These are phyloP conservation scores for Naganishia sp. DNA, from an alignment of 1,284 basidiomycete species.

Conservation along the genomic window DNA sequence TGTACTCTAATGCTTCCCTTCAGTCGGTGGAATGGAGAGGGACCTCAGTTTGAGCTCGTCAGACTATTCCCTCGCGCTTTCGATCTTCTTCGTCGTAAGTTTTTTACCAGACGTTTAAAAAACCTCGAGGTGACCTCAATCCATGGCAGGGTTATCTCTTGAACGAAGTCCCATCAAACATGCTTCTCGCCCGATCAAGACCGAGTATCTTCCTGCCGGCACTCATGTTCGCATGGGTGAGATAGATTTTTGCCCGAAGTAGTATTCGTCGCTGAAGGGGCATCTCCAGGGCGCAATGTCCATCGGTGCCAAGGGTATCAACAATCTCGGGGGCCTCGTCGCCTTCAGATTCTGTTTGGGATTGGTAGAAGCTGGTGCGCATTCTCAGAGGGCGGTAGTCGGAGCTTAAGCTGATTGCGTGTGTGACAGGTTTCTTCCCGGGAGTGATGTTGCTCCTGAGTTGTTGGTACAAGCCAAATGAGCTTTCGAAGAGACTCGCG, in stretches of 20 bases:
- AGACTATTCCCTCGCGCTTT: slow-evolving; percentile 50
- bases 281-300: slow-evolving; percentile 43
- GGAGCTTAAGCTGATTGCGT: slow-evolving; percentile 50
- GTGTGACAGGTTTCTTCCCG: background rate
- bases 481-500: slow-evolving; percentile 47
- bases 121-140: background rate
- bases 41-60: slow-evolving; percentile 47
- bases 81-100: slow-evolving; percentile 51
- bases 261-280: background rate
- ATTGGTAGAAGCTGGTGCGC: slow-evolving; percentile 41
- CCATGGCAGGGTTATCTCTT: slow-evolving; percentile 50
- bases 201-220: slow-evolving; percentile 50
- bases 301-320: slow-evolving; percentile 48
- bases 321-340: slow-evolving; percentile 49
- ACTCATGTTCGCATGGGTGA: slow-evolving; percentile 43
- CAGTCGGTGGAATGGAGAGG: slow-evolving; percentile 51
- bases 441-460: slow-evolving; percentile 12
- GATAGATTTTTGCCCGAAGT: too few relatives aligned
- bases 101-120: background rate
- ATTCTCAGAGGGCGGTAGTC: slow-evolving; percentile 45
- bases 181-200: slow-evolving; percentile 48
- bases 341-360: slow-evolving; percentile 53
- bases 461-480: slow-evolving; percentile 40
- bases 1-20: background rate
- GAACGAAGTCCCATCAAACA: slow-evolving; percentile 52